Conservation (phyloP, 805 yeast genomes). For the Jamesozyma lodderae region DNA sequence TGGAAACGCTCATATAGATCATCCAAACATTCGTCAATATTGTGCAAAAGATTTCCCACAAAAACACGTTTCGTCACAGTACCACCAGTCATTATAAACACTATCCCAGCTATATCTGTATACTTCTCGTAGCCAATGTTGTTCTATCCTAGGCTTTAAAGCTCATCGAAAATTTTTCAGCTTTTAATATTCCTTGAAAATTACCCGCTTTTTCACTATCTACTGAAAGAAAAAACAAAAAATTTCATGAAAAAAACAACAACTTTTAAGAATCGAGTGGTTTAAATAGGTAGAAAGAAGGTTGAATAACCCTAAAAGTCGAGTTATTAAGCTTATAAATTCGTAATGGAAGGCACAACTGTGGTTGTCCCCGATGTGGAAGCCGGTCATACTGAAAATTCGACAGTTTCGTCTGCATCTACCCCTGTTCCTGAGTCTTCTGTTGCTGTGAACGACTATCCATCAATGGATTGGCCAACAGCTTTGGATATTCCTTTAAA, state of each 20-base stretch:
- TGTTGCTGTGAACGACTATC: constrained; percentile 13
- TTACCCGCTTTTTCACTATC: no score
- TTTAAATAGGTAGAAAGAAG: no score
- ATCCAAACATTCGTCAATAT: constrained; percentile 20
- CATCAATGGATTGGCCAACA: constrained; percentile 26
- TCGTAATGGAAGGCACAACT: neutral
- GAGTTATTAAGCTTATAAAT: no score
- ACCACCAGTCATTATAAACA: neutral
- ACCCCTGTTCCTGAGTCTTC: neutral
- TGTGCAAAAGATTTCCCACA: constrained; percentile 25
- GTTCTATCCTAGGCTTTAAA: no score
- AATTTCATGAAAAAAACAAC: neutral
- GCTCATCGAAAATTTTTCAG: constrained; percentile 4
- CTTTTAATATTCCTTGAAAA: neutral
- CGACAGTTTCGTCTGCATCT: neutral
- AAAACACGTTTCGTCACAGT: constrained; percentile 19
- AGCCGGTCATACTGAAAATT: neutral
- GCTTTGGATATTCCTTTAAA: constrained; percentile 56
- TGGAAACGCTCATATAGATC: constrained; percentile 48
- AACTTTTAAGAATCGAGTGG: no score
- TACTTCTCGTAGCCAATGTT: no score
- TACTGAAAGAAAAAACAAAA: no score
- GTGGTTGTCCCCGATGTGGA: neutral
- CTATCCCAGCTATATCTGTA: neutral
- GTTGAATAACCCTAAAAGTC: no score